phyloP scores from a whole-genome alignment of 2,329 filamentous ascomycete species.

The Pseudonectria foliicola region DNA sequence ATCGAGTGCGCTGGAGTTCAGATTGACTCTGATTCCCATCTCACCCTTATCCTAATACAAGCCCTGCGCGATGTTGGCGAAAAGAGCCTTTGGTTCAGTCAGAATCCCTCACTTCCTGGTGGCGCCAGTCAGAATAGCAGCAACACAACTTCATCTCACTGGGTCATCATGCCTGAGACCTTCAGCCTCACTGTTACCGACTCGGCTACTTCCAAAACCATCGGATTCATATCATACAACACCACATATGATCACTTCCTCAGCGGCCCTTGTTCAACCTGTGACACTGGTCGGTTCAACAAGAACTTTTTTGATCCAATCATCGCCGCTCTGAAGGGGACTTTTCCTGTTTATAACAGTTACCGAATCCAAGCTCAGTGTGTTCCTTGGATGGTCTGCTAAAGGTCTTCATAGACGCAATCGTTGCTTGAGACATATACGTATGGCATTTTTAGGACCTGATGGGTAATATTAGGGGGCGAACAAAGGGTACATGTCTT shows the following conservation, averaged over 20 bases:
- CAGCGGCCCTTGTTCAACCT: constrained; percentile 28
- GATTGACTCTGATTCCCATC: constrained; percentile 32
- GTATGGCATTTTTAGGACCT: too few species aligned
- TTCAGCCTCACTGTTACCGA: constrained; percentile 30
- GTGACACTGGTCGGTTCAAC: constrained; percentile 30
- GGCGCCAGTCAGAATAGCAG: constrained; percentile 22
- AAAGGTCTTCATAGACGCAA: constrained; percentile 3
- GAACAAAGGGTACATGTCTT: too few species aligned
- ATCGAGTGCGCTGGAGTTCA: constrained; percentile 31
- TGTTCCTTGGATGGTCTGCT: constrained; percentile 33
- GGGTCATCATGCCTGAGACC: constrained; percentile 34
- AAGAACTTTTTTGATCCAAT: constrained; percentile 31
- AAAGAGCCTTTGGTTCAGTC: constrained; percentile 34
- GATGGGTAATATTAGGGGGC: too few species aligned
- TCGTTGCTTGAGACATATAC: neutral
- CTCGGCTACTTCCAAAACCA: constrained; percentile 23
- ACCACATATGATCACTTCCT: constrained; percentile 33
- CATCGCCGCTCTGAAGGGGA: constrained; percentile 30
- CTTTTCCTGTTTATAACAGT: constrained; percentile 31
- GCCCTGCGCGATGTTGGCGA: constrained; percentile 31
- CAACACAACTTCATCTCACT: constrained; percentile 21
- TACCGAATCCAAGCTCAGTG: constrained; percentile 32
- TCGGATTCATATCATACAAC: constrained; percentile 30
- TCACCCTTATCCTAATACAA: constrained; percentile 33
- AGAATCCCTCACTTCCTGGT: constrained; percentile 30